Evolutionary conservation across 2,329 filamentous ascomycete genomes (phyloP), one percentile per base, ranked within the genome.

Genomic region (Aspergillus ruber): DNA sequence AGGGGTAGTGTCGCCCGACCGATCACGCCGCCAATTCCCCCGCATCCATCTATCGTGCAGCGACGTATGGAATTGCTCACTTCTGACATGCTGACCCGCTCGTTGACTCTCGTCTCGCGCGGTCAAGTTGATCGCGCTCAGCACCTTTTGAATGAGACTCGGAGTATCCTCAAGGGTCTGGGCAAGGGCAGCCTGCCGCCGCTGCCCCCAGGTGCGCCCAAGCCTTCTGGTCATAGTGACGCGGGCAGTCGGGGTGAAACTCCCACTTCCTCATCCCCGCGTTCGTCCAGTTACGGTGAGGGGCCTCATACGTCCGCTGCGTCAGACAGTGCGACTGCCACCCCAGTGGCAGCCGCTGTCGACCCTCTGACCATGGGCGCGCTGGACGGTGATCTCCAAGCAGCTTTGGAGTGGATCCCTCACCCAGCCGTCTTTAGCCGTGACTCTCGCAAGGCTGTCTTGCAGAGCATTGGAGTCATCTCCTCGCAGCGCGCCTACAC

Each of bases 11-110:
- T 67, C 35, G 69, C 66, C 43, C 65, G 76, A 50, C 70, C 79
- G 47, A 50, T 69, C 48, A 80, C 83, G 13, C 88, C 90, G 12
- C 88, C 90, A 1, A 98, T 98, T 52, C 93, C 93, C 12, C 91
- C 93, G 41, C 93, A 97, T 64, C 90, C 93, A 4, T 88, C 85
- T 52, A 90, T 98, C 50, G 91, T 98, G 6, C 93, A 98, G 71
- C 82, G 93, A 36, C 86, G 93, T 41, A 98, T 98, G 93, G 93
- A 98, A 69, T 77, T 98, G 25, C 79, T 98, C 45, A 97, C 93
- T 2, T 97, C 91, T 1, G 93, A 98, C 66, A 98, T 98, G 93
- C 80, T 98, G 53, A 95, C 89, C 6, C 80, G 93, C 49, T 90
- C 93, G 12, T 74, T 98, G 51, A 95, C 90, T 0, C 79, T 98